A percentile compares a stretch with the other conserved stretches of the same genome.
Evolutionary conservation across 768 basidiomycete species (phyloP).

Genomic region (Leccinum variicolor): DNA sequence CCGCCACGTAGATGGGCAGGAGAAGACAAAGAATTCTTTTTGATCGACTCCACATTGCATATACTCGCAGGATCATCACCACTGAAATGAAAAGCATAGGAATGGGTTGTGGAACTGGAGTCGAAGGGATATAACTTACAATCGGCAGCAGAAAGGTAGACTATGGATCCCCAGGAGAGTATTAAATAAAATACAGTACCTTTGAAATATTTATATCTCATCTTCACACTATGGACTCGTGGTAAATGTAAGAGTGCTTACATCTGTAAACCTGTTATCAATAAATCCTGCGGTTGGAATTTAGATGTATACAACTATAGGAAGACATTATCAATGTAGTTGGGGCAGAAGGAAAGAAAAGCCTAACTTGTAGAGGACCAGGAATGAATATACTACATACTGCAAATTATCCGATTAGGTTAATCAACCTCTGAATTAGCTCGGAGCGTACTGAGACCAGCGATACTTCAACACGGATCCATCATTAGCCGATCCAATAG

Average conservation of each 20-base stretch:
- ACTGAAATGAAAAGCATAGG: not conserved
- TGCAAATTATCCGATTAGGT: not conserved
- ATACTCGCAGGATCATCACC: conserved; percentile 12
- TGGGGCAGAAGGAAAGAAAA: not conserved
- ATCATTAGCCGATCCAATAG: not conserved
- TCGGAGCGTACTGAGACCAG: not conserved
- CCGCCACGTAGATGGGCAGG: not conserved
- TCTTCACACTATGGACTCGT: not conserved
- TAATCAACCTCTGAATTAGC: not conserved
- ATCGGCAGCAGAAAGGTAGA: conserved; percentile 11
- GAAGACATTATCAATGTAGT: not conserved
- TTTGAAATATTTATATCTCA: not conserved
- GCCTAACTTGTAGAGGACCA: not conserved
- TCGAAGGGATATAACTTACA: not conserved
- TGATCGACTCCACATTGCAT: conserved; percentile 11
- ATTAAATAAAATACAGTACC: not conserved
- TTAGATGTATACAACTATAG: not conserved
- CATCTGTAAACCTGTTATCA: conserved; percentile 5
- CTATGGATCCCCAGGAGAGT: not conserved
- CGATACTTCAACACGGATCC: not conserved
- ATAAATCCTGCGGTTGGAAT: not conserved
- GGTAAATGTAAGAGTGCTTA: not conserved
- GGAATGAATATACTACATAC: not conserved
- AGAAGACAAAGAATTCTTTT: conserved; percentile 4
- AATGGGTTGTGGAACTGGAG: not conserved